A percentile compares a stretch with the other conserved stretches of the same genome.
Conservation (phyloP, 1,284 basidiomycete species). For the Cryptococcus jaspeensis region DNA sequence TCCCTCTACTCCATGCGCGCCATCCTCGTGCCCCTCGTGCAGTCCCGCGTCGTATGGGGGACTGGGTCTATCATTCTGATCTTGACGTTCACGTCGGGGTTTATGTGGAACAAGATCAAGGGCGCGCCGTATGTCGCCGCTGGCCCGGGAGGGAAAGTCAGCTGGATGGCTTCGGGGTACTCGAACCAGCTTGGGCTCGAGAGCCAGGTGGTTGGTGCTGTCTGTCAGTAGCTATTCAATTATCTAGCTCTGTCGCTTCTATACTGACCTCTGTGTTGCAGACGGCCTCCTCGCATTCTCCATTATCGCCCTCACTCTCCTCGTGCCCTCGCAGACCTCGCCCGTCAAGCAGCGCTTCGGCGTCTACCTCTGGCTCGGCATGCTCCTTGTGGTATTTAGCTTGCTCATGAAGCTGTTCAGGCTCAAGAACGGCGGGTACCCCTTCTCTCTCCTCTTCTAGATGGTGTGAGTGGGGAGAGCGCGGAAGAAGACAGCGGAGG, state of each 20-base stretch:
- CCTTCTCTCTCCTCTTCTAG: slow-evolving; percentile 35
- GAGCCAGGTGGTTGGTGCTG: slow-evolving; percentile 77
- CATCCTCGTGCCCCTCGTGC: slow-evolving; percentile 63
- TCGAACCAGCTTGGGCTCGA: slow-evolving; percentile 91
- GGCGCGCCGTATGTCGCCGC: slow-evolving; percentile 67
- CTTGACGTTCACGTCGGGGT: slow-evolving; percentile 82
- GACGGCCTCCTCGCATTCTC: slow-evolving; percentile 79
- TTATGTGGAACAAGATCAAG: slow-evolving; percentile 97
- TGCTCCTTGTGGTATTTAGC: slow-evolving; percentile 82
- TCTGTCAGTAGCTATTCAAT: slow-evolving; percentile 64
- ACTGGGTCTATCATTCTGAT: slow-evolving; percentile 62
- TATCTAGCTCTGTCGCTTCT: not conserved
- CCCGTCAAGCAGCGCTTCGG: slow-evolving; percentile 75
- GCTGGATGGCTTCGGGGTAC: slow-evolving; percentile 85
- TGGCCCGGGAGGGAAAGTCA: slow-evolving; percentile 55
- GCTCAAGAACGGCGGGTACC: slow-evolving; percentile 72
- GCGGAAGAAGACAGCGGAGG: not conserved
- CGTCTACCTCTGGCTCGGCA: slow-evolving; percentile 82
- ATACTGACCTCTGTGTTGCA: slow-evolving; percentile 43
- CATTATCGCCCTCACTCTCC: slow-evolving; percentile 76
- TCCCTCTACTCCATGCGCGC: slow-evolving; percentile 51
- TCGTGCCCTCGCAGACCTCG: slow-evolving; percentile 76
- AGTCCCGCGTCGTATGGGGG: slow-evolving; percentile 66
- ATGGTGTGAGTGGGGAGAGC: not conserved
- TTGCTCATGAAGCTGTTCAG: slow-evolving; percentile 85